Conservation (phyloP, 768 basidiomycete species). For the Saitozyma podzolica region DNA sequence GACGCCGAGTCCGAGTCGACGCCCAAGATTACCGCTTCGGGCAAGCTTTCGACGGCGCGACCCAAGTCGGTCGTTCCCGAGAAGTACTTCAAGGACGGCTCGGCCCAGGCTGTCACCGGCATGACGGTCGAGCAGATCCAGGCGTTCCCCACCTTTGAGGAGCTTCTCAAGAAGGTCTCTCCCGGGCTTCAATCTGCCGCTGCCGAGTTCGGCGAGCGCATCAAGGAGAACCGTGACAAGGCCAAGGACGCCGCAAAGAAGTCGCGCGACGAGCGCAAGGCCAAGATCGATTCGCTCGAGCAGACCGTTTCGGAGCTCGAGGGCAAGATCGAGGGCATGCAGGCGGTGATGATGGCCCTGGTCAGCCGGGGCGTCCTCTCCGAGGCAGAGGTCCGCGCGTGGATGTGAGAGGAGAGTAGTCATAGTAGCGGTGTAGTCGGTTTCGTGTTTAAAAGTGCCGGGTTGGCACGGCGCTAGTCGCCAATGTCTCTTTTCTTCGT, state of each 20-base stretch:
- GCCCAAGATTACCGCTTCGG: conserved; percentile 29
- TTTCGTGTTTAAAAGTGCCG: too few relatives aligned
- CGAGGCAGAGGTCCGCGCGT: conserved; percentile 17
- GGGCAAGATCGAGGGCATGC: conserved; percentile 18
- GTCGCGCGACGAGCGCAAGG: conserved; percentile 30
- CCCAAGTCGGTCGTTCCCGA: conserved; percentile 43
- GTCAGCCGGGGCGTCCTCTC: conserved; percentile 24
- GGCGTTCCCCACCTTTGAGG: conserved; percentile 36
- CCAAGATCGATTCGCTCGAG: conserved; percentile 34
- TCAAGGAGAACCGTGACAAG: conserved; percentile 34
- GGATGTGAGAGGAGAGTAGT: conserved; percentile 1
- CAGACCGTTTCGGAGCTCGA: conserved; percentile 29
- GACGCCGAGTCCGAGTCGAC: conserved; percentile 2
- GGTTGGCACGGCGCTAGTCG: too few relatives aligned
- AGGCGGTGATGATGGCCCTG: conserved; percentile 15
- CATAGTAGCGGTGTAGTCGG: too few relatives aligned
- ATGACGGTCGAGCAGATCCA: conserved; percentile 30
- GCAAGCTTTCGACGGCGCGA: conserved; percentile 35
- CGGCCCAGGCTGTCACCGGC: conserved; percentile 27
- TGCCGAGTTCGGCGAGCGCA: conserved; percentile 30
- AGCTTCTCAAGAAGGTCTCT: conserved; percentile 29
- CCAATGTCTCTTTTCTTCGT: too few relatives aligned
- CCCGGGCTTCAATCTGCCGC: conserved; percentile 14
- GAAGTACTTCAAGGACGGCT: conserved; percentile 37
- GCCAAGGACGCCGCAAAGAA: conserved; percentile 40